Evolutionary conservation across 345 rosid species (phyloP).

Genomic region (Moricandia arvensis): DNA sequence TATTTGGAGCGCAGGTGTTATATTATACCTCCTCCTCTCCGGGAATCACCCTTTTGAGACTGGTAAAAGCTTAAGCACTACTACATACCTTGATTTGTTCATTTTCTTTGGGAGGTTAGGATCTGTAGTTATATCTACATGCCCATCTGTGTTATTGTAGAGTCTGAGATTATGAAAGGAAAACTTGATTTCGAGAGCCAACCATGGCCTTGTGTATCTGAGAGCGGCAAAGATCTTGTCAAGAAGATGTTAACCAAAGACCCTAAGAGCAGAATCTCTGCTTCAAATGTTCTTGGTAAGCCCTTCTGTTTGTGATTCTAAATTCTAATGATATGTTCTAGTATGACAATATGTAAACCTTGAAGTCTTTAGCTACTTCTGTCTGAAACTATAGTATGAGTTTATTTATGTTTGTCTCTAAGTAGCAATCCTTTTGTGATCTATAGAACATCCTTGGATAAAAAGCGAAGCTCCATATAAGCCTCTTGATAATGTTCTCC

Average conservation of each 20-base stretch:
- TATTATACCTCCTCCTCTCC: conserved; percentile 69
- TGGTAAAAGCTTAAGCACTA: conserved; percentile 42
- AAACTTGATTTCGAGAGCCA: conserved; percentile 54
- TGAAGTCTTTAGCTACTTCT: background rate
- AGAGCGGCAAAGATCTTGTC: conserved; percentile 67
- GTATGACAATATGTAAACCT: background rate
- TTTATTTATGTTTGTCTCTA: conserved; percentile 10
- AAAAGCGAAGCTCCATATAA: conserved; percentile 67
- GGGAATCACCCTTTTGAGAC: conserved; percentile 78
- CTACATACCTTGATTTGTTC: background rate
- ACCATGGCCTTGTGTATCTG: conserved; percentile 77
- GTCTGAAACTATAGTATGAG: background rate
- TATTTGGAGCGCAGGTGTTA: conserved; percentile 85
- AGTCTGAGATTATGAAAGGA: conserved; percentile 52
- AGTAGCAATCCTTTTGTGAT: conserved; percentile 4
- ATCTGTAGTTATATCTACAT: background rate
- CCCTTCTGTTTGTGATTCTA: background rate
- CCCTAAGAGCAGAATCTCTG: conserved; percentile 58
- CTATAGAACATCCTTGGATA: conserved; percentile 83
- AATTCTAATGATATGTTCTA: background rate
- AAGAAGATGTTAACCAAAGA: conserved; percentile 71
- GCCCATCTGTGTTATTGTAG: background rate
- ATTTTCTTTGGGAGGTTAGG: background rate
- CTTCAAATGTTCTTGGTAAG: conserved; percentile 78
- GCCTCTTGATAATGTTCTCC: conserved; percentile 69